Evolutionary conservation across 1,284 basidiomycete genomes (phyloP), one percentile per base, ranked within the genome.

Genomic region (Stereum hirsutum): DNA sequence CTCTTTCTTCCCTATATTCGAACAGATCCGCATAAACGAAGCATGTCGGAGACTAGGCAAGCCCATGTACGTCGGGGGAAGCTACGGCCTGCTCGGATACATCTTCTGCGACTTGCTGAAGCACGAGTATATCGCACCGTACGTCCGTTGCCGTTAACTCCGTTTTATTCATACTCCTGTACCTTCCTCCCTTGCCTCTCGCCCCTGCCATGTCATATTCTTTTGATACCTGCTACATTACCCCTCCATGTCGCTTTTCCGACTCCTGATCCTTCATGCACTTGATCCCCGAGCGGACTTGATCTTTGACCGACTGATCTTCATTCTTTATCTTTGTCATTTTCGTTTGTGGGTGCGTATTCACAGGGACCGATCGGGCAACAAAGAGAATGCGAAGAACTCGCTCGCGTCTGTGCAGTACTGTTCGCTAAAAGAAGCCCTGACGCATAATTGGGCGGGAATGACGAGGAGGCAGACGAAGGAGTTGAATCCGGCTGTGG

Each of bases 51-150:
- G 70, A 43, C 69, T 76, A 42, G 65, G 69, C 25, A 89, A 82
- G 49, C 82, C 86, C 12, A 88, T 98, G 61, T 98, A 96, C 56
- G 79, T 83, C 15, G 89, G 92, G 0, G 86, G 86, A 7, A 83
- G 87, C 10, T 93, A 90, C 59, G 95, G 95, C n/a, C 70, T 95
- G 47, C 70, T 84, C 39, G 96, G 95, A 5, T 99, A 89, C 63
- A 89, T 95, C 54, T 97, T 98, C 60, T 89, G 89, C 47, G 94
- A 99, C 60, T 72, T 99, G 38, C 72, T 93, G 45, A 69, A 75
- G 34, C 91, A 95, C 57, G 81, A 90, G 51, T 94, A 87, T 59
- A 77, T 96, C 49, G 69, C 79, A 45, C 78, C 79, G 92, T 91
- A 65, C 69, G 82, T 65, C 21, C 21, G 21, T 20, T 38, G 11